These are phyloP conservation scores for Pochonia chlamydosporia DNA, from an alignment of 2,329 filamentous ascomycete species.

Conservation along the genomic window DNA sequence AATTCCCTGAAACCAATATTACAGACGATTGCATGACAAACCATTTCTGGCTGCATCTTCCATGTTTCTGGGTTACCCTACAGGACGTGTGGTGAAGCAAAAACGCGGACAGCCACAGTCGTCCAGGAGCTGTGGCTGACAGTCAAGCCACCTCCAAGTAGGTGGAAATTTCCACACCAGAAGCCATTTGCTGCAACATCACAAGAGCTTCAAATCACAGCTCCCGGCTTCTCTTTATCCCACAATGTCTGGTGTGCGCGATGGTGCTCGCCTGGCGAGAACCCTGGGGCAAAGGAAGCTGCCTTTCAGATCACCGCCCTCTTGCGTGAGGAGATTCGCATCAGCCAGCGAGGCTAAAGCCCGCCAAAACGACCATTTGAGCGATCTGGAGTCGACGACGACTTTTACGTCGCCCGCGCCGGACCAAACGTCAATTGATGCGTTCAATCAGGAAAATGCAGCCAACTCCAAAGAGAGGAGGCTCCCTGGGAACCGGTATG, in stretches of 20 bases:
- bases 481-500: conserved; percentile 43
- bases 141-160: conserved; percentile 15
- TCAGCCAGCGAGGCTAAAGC: conserved; percentile 32
- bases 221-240: conserved; percentile 1
- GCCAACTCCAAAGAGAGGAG: conserved; percentile 26
- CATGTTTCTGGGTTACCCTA: no score
- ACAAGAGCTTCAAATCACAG: conserved; percentile 3
- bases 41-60: no score
- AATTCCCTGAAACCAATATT: no score
- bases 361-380: conserved; percentile 23
- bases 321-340: conserved; percentile 33
- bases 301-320: conserved; percentile 15
- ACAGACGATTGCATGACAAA: no score
- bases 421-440: conserved; percentile 29
- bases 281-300: conserved; percentile 23
- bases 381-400: conserved; percentile 47
- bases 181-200: neutral
- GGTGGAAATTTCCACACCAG: conserved; percentile 27
- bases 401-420: conserved; percentile 39
- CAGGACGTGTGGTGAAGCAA: no score
- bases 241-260: conserved; percentile 36
- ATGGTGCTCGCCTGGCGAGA: conserved; percentile 31
- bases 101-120: conserved; percentile 8
- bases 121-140: conserved; percentile 16
- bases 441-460: conserved; percentile 35